These are phyloP conservation scores for Penicillium diatomitis DNA, from an alignment of 495 filamentous ascomycete genomes.

Conservation along the genomic window DNA sequence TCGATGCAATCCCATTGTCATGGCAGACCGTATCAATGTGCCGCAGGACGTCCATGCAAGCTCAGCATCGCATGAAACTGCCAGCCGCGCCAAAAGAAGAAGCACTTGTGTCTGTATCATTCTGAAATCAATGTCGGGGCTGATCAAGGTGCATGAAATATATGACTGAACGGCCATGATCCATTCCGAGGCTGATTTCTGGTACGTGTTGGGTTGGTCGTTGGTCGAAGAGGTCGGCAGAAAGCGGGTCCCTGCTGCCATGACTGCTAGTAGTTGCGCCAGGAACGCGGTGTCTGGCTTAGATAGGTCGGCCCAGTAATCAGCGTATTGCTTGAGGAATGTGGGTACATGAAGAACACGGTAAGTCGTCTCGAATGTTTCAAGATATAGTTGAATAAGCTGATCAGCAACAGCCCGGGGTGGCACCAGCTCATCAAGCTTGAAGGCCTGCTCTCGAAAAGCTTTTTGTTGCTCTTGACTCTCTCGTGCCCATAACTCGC, in stretches of 20 bases:
- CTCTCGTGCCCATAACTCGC: slow-evolving; percentile 25
- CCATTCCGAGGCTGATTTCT: slow-evolving; percentile 36
- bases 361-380: slow-evolving; percentile 46
- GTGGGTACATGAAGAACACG: slow-evolving; percentile 50
- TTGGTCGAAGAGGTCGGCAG: slow-evolving; percentile 14
- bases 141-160: slow-evolving; percentile 44
- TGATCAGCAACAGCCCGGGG: slow-evolving; percentile 40
- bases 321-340: slow-evolving; percentile 45
- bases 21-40: slow-evolving; percentile 44
- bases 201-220: slow-evolving; percentile 18
- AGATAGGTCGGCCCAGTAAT: slow-evolving; percentile 37
- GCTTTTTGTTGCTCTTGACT: slow-evolving; percentile 27
- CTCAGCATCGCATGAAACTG: slow-evolving; percentile 41
- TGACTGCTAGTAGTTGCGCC: slow-evolving; percentile 43
- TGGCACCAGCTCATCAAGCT: slow-evolving; percentile 36
- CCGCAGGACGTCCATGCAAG: slow-evolving; percentile 48
- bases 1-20: slow-evolving; percentile 51
- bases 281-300: slow-evolving; percentile 24
- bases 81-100: slow-evolving; percentile 44
- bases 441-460: slow-evolving; percentile 33
- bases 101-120: slow-evolving; percentile 47
- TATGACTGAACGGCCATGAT: slow-evolving; percentile 49
- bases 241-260: slow-evolving; percentile 45
- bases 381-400: slow-evolving; percentile 46
- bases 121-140: slow-evolving; percentile 39